Evolutionary conservation across 2,329 filamentous ascomycete species (phyloP), one percentile per base, ranked within the genome.

Genomic region (Aspergillus sergii): DNA sequence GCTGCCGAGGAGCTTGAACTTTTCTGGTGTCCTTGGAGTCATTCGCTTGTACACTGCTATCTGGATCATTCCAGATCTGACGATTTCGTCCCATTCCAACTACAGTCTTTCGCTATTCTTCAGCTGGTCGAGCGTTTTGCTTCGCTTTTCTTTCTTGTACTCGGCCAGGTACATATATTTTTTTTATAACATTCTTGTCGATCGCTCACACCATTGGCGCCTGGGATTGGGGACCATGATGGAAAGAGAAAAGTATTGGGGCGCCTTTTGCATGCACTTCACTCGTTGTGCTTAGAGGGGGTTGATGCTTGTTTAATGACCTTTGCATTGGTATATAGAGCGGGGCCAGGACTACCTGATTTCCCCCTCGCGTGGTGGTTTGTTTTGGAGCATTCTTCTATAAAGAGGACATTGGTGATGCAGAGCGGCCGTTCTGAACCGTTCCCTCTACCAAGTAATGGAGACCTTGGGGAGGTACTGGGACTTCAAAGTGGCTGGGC

Each of bases 191-290:
- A 70, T 77, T 78, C 73, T 67, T 76, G 76, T 78, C 76, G 66
- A 73, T 79, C 76, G 75, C 73, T 78, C 73, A 75, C 72, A 73
- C 65, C 64, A 66, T 66, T 69, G 76, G 76, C 76, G 76, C 73
- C 71, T 75, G 68, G 75, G 70, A 67, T 70, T 69, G 65, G 66
- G 64, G 70, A 63, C 65, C 63, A 68, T 68, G 60, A 67, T 63
- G 64, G 64, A 59, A 61, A 64, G 68, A 66, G 68, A 69, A 70
- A 71, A 65, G 67, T 72, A 64, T 66, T 63, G 65, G 70, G 73
- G 72, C 67, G 70, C 71, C 68, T 68, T 63, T 75, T 71, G 64
- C 66, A 68, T 73, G 73, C 75, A 76, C 74, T 71, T 71, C 75
- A 74, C 70, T 79, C 76, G 75, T 71, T 78, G 75, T 79, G 76